Evolutionary conservation across 2,329 filamentous ascomycete species (phyloP).

Genomic region (Hypoxylon rubiginosum): DNA sequence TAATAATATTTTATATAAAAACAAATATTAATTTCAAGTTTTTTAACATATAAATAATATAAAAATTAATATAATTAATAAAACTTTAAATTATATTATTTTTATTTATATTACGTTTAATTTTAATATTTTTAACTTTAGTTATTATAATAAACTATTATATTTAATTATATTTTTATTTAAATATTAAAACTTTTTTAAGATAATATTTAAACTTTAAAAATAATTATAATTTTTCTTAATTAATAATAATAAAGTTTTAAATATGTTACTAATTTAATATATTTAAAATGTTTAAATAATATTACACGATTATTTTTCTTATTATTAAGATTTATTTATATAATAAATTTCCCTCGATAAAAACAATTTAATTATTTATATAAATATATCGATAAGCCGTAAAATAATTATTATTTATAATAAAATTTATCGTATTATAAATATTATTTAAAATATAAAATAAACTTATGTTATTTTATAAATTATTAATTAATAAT

Average conservation of each 20-base stretch:
- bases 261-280: neutral
- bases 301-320: neutral
- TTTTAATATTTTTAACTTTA: too few species aligned
- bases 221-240: neutral
- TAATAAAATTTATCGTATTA: neutral
- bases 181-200: neutral
- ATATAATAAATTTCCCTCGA: too few species aligned
- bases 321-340: too few species aligned
- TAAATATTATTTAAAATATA: neutral
- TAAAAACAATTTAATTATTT: too few species aligned
- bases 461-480: slow-evolving; percentile 1
- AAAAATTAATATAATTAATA: too few species aligned
- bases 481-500: neutral
- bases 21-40: too few species aligned
- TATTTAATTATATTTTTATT: slow-evolving; percentile 2
- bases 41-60: too few species aligned
- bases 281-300: neutral
- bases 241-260: neutral
- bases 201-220: neutral
- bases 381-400: neutral
- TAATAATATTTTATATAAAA: too few species aligned
- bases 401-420: neutral
- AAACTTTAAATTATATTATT: too few species aligned
- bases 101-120: too few species aligned
- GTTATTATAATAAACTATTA: neutral